phyloP scores from a whole-genome alignment of 2,329 filamentous ascomycete genomes.

The Penicillium rolfsii region DNA sequence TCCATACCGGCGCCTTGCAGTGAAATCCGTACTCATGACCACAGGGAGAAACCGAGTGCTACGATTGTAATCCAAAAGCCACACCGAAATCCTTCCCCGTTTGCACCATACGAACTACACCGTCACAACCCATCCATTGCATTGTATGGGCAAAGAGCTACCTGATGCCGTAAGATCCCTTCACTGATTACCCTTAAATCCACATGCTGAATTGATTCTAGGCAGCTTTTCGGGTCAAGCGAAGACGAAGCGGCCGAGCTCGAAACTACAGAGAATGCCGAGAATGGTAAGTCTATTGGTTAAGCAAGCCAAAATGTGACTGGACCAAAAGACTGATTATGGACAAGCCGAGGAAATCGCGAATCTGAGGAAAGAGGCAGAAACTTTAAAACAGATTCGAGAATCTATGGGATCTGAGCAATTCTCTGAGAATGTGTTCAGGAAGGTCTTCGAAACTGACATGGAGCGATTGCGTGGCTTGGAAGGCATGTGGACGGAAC shows the following conservation, averaged over 20 bases:
- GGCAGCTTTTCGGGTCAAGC: slow-evolving; percentile 86
- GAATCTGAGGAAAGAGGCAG: slow-evolving; percentile 81
- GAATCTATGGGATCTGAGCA: slow-evolving; percentile 75
- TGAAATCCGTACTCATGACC: slow-evolving; percentile 16
- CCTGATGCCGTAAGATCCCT: slow-evolving; percentile 67
- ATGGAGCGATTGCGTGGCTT: slow-evolving; percentile 80
- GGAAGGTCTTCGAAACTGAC: slow-evolving; percentile 89
- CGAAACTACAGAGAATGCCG: slow-evolving; percentile 76
- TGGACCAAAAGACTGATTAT: not conserved
- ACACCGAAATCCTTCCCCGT: slow-evolving; percentile 92
- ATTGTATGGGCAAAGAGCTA: slow-evolving; percentile 99
- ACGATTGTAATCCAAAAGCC: slow-evolving; percentile 90
- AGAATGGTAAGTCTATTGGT: slow-evolving; percentile 65
- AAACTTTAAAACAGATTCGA: slow-evolving; percentile 80
- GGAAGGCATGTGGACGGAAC: slow-evolving; percentile 94
- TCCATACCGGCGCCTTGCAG: not conserved
- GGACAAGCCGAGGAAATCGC: slow-evolving; percentile 74
- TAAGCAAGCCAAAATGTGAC: not conserved
- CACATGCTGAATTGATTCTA: slow-evolving; percentile 37
- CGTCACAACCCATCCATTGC: slow-evolving; percentile 95
- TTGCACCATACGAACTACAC: slow-evolving; percentile 95
- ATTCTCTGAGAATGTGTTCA: slow-evolving; percentile 80
- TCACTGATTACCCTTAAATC: accelerated
- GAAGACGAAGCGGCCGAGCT: slow-evolving; percentile 81
- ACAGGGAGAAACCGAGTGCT: slow-evolving; percentile 83